Evolutionary conservation across 2,329 filamentous ascomycete species (phyloP), one percentile per base, ranked within the genome.

Genomic region (Ophiostoma pallidulum): DNA sequence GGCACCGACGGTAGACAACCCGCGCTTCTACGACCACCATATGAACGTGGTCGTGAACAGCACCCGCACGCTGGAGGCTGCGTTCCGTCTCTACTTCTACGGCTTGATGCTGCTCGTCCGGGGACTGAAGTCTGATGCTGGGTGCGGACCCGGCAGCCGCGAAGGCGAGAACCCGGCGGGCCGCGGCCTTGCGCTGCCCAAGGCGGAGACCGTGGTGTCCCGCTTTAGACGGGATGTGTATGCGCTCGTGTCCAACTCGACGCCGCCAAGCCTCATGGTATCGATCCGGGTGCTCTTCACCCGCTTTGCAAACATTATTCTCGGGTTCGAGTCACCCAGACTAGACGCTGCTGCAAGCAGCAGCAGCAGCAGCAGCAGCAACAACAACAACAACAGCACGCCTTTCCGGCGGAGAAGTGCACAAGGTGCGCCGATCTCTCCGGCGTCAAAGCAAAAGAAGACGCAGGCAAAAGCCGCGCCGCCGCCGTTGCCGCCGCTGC

Each of bases 191-290:
- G n/a, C 28, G 7, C 35, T 24, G 18, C 38, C 16, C 8, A 29
- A 33, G 2, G 19, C 32, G 14, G 50, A 71, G 8, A 59, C 58
- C 45, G 75, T 73, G 5, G 53, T 57, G 13, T 40, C 51, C 4
- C 59, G 59, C 48, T 84, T 86, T 57, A 69, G 67, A 14, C 66
- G 73, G 41, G 80, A 86, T 53, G 62, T 86, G 10, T 74, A 83
- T 56, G 78, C 80, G 19, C 69, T 84, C 19, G 73, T 86, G 52
- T 74, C 76, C 38, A 82, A 83, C 59, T 80, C 80, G 9, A 69
- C 79, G 50, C 74, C 73, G 3, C 66, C 66, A 32, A 66, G 71
- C 4, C 66, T 84, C 41, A 68, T 72, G 31, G 64, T 65, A 41
- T 74, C 79, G 2, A 60, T 86, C 20, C 71, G 69, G 36, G 66